Evolutionary conservation across 169 alveolate species (phyloP).

Genomic region (Plasmodium malariae): DNA sequence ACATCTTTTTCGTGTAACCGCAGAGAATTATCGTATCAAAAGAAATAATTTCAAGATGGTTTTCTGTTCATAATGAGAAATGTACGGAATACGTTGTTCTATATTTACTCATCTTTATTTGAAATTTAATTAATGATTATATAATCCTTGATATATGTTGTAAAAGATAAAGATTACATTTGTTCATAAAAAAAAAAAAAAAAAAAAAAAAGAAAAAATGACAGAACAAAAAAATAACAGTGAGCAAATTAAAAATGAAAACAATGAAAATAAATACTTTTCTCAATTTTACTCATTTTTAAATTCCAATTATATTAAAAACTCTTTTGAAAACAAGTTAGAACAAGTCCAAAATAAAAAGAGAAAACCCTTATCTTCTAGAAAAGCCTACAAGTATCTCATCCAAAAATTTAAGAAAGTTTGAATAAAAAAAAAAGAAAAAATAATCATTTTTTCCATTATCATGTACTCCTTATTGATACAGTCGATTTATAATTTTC

Average conservation of each 20-base stretch:
- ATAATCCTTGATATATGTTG: not conserved
- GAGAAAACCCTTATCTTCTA: constrained; percentile 45
- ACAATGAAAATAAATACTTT: constrained; percentile 61
- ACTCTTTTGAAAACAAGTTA: constrained; percentile 24
- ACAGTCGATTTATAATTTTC: too few species aligned
- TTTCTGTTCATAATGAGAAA: not conserved
- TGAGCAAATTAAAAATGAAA: constrained; percentile 56
- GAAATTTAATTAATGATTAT: too few species aligned
- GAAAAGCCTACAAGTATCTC: constrained; percentile 48
- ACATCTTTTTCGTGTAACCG: not conserved
- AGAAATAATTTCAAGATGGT: not conserved
- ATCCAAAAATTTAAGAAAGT: constrained; percentile 56
- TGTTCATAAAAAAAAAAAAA: not conserved
- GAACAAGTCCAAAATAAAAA: constrained; percentile 38
- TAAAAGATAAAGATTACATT: not conserved
- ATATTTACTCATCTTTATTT: too few species aligned
- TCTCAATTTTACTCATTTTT: constrained; percentile 72
- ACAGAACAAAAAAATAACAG: constrained; percentile 50
- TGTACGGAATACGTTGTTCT: not conserved
- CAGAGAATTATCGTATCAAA: not conserved
- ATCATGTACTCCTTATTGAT: too few species aligned
- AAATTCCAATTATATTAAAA: constrained; percentile 67
- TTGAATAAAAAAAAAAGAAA: not conserved
- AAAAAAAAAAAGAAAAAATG: constrained; percentile 30
- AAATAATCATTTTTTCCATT: too few species aligned